A percentile compares a stretch with the other conserved stretches of the same genome.
phyloP scores from a whole-genome alignment of 2,329 filamentous ascomycete genomes.

The Aspergillus cejpii region DNA sequence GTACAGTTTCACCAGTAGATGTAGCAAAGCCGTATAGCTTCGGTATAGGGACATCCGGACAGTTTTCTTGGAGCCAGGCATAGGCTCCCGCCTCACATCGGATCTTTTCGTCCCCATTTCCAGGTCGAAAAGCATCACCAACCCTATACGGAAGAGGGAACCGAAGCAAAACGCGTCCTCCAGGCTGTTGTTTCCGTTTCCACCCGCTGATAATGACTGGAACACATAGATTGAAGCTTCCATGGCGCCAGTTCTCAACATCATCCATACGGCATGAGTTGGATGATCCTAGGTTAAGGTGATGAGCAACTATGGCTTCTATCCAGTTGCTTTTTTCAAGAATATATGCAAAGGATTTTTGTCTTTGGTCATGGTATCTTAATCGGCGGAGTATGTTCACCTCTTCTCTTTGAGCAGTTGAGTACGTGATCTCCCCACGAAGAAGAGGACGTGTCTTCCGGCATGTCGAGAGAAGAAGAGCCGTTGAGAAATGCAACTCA shows the following conservation, averaged over 20 bases:
- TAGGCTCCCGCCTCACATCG: constrained; percentile 23
- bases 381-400: constrained; percentile 21
- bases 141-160: constrained; percentile 21
- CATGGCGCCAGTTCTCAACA: constrained; percentile 15
- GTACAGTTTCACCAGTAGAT: constrained; percentile 17
- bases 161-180: constrained; percentile 14
- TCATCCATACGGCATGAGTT: constrained; percentile 11
- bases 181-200: background rate
- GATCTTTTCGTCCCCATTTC: constrained; percentile 24
- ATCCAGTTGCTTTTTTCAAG: constrained; percentile 16
- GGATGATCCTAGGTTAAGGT: constrained; percentile 19
- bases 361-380: constrained; percentile 14
- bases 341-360: constrained; percentile 18
- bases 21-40: constrained; percentile 21
- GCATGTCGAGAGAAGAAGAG: background rate
- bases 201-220: background rate
- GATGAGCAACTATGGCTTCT: constrained; percentile 22
- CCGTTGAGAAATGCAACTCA: background rate
- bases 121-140: constrained; percentile 17
- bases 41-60: constrained; percentile 20
- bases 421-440: constrained; percentile 17
- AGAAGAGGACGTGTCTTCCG: constrained; percentile 12
- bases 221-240: constrained; percentile 16
- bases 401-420: constrained; percentile 15
- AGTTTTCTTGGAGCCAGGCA: constrained; percentile 21